phyloP scores from a whole-genome alignment of 2,329 filamentous ascomycete species.

The Fusarium mangiferae region DNA sequence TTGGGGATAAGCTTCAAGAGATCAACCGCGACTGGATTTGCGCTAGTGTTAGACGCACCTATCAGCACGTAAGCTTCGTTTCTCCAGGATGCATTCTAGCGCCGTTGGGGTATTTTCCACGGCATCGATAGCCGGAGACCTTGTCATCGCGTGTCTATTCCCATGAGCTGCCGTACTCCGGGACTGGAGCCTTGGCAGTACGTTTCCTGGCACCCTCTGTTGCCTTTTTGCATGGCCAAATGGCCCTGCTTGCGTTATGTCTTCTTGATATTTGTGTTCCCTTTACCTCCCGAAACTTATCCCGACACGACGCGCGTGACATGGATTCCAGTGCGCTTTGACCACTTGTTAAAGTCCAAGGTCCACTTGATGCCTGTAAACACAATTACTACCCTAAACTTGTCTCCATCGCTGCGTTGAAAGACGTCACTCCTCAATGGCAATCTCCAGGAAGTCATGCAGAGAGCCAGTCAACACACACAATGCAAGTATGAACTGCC shows the following conservation, averaged over 20 bases:
- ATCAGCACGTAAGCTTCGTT: background rate
- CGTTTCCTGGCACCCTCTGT: background rate
- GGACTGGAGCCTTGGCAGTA: background rate
- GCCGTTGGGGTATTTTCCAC: background rate
- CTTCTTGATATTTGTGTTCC: no score
- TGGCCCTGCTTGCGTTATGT: background rate
- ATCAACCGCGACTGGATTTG: background rate
- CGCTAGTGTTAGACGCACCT: background rate
- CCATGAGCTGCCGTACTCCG: background rate
- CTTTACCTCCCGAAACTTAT: no score
- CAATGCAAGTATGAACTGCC: no score
- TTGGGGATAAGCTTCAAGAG: background rate
- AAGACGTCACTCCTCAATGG: no score
- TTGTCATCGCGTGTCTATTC: background rate
- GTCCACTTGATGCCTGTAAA: background rate
- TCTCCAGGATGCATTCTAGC: background rate
- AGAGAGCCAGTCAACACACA: no score
- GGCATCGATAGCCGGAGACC: background rate
- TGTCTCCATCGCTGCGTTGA: no score
- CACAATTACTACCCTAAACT: no score
- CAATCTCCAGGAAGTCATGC: no score
- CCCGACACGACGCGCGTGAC: background rate
- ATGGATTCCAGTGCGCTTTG: background rate
- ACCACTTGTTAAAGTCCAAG: background rate
- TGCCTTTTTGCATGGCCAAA: background rate